Base-by-base conservation (phyloP, 2,329 filamentous ascomycete species). In the Penicillium sumatraense region DNA sequence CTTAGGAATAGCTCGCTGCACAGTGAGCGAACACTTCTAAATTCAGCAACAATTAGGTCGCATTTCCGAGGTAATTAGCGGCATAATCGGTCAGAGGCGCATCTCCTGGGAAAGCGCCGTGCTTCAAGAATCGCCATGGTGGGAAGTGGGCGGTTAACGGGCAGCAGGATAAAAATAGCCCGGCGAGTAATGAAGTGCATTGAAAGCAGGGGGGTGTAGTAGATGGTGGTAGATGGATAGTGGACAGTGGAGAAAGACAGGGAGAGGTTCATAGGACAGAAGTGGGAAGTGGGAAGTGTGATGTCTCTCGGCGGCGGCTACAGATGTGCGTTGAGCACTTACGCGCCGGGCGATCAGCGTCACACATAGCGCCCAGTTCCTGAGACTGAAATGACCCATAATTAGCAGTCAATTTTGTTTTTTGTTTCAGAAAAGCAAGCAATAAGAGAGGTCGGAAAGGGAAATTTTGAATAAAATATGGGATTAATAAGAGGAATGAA, bases 21-120 rank as follows among this genome's bases (percentile, higher is more conserved):
- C 14, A 52, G 50, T 40, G 58, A 59, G 61, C 53, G 60, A 64
- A 58, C 49, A 52, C 50, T 69, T 67, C 64, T 68, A 60, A 66
- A 64, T 62, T 60, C 54, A 64, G 62, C 47, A 66, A 64, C 63
- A 63, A 63, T 64, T 65, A 66, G 50, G 53, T 62, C 57, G 42
- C 63, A 66, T 58, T 62, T 57, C 50, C 48, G 16, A 53, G 56
- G 50, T 61, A 64, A 66, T 66, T 66, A 66, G 56, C 55, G 60
- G 63, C 48, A 21, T 60, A 53, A 35, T 46, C 54, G 14, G 13
- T 48, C 6, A 23, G 20, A 51, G 51, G 35, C 24, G 26, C n/a
- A 29, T 33, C 16, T 35, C 10, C 27, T 20, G 47, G 54, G 27
- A 51, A 51, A 40, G 44, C 49, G 52, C 51, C 54, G 49, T 65